A percentile compares a stretch with the other conserved stretches of the same genome.
Evolutionary conservation across 352 stramenopile species (phyloP).

Genomic region (Phytophthora sojae): DNA sequence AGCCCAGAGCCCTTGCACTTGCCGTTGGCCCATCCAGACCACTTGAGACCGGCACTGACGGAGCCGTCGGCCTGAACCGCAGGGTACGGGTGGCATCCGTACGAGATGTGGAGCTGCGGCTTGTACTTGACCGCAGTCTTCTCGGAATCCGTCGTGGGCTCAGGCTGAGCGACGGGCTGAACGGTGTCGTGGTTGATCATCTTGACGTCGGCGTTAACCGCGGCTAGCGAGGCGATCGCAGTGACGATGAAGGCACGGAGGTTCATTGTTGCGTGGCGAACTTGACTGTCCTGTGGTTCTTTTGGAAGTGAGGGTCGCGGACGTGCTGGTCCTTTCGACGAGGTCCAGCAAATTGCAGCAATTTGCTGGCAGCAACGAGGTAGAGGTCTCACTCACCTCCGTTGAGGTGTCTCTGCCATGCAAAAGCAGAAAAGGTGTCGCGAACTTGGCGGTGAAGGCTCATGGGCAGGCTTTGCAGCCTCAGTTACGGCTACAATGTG

Average conservation of each 20-base stretch:
- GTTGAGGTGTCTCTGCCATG: no score
- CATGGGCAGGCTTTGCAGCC: no score
- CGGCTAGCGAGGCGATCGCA: not conserved
- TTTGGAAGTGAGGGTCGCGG: not conserved
- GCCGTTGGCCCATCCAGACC: conserved; percentile 23
- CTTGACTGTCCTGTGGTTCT: not conserved
- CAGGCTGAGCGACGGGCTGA: not conserved
- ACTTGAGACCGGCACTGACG: conserved; percentile 35
- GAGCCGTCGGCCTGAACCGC: conserved; percentile 35
- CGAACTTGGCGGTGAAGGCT: no score
- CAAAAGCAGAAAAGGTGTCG: no score
- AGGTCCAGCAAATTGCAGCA: not conserved
- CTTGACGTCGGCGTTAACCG: not conserved
- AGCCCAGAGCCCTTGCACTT: conserved; percentile 29
- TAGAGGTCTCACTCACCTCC: no score
- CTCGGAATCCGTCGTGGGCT: not conserved
- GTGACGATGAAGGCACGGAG: not conserved
- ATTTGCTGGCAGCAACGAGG: no score
- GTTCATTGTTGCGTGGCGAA: not conserved
- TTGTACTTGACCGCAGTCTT: not conserved
- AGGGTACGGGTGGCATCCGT: conserved; percentile 44
- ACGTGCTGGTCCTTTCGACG: not conserved
- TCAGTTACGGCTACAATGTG: no score
- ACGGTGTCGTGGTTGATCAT: conserved; percentile 16
- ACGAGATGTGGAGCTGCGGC: not conserved